Evolutionary conservation across 2,329 filamentous ascomycete species (phyloP).

Genomic region (Dothiorella sarmentorum): DNA sequence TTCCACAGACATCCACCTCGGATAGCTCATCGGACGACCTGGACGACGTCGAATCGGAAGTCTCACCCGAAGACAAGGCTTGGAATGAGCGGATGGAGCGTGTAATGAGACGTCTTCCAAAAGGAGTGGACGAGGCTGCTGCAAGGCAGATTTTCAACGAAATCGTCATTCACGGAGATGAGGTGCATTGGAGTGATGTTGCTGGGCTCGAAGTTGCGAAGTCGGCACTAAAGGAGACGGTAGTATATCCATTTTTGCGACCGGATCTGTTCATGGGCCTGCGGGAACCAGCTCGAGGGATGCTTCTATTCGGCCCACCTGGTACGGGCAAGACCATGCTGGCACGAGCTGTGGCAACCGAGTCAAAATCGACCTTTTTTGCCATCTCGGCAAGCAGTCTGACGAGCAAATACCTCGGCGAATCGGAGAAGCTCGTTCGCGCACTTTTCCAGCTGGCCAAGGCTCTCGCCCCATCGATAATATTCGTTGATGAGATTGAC

Average conservation of each 20-base stretch:
- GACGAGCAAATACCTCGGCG: slow-evolving; percentile 93
- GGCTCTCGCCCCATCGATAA: slow-evolving; percentile 85
- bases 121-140: slow-evolving; percentile 75
- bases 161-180: slow-evolving; percentile 89
- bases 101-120: slow-evolving; percentile 73
- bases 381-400: slow-evolving; percentile 92
- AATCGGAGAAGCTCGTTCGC: slow-evolving; percentile 92
- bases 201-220: slow-evolving; percentile 89
- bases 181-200: slow-evolving; percentile 92
- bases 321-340: slow-evolving; percentile 99
- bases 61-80: slow-evolving; percentile 29
- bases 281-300: slow-evolving; percentile 87
- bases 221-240: slow-evolving; percentile 85
- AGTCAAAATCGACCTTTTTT: slow-evolving; percentile 93
- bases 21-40: slow-evolving; percentile 20
- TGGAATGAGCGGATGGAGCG: slow-evolving; percentile 33
- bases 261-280: slow-evolving; percentile 95
- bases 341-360: slow-evolving; percentile 88
- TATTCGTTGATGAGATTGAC: slow-evolving; percentile 98
- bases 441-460: slow-evolving; percentile 90
- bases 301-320: slow-evolving; percentile 93
- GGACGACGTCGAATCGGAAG: slow-evolving; percentile 21
- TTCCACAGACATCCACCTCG: slow-evolving; percentile 31
- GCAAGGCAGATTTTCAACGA: slow-evolving; percentile 94
- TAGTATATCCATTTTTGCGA: slow-evolving; percentile 93